Evolutionary conservation across 2,329 filamentous ascomycete genomes (phyloP), one percentile per base, ranked within the genome.

Genomic region (Cordyceps farinosa): DNA sequence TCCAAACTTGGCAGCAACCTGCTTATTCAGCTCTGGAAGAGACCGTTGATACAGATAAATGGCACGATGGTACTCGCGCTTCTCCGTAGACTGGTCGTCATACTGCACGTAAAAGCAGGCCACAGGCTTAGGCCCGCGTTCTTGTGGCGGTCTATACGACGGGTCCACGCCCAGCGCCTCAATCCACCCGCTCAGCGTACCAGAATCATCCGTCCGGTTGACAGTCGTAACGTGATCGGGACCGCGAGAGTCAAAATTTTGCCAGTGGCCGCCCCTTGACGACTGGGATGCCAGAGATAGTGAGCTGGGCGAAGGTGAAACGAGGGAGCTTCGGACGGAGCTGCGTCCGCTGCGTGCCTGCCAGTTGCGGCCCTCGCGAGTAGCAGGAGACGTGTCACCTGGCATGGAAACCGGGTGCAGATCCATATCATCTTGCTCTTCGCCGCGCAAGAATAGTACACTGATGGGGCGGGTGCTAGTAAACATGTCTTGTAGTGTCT

Each of bases 111-210:
- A 98, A 74, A 98, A 92, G 78, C 93, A 97, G 56, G 94, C 94
- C 48, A 96, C 87, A 74, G 83, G 78, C 74, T 91, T 96, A 27
- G 87, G 80, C 9, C 82, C 79, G 63, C 84, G 85, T 70, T 96
- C 91, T 1, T 83, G 78, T 0, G 93, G 93, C 51, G 95, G 89
- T 64, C 89, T 86, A 73, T 98, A 99, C 2, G 84, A 84, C 17
- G 88, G 80, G 73, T 98, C 95, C n/a, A 98, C 91, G 38, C 92
- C 95, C 8, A 97, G 78, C 1, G 92, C 92, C 73, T 97, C 92
- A 66, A 98, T 95, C 88, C 90, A 97, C 6, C 90, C 90, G 65
- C 86, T 89, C 34, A 92, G 79, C 30, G 84, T 86, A 10, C 88
- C 88, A 42, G 85, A 79, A 29, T 86, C 84, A 60, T 88, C 86